These are phyloP conservation scores for Klebsormidium nitens DNA, from an alignment of 139 green algal genomes.

Conservation along the genomic window DNA sequence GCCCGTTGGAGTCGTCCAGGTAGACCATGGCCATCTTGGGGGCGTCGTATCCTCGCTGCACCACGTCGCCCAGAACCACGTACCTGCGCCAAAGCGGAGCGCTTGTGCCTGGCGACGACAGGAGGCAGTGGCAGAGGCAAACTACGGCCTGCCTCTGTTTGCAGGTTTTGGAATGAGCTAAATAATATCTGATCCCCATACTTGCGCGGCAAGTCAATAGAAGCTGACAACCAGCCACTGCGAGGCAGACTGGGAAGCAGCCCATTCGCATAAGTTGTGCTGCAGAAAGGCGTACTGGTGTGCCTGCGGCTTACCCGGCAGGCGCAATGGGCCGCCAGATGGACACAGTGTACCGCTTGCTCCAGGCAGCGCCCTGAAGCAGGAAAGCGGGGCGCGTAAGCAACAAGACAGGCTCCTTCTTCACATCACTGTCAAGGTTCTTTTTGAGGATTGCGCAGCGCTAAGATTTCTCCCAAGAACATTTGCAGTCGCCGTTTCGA, in stretches of 20 bases:
- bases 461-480: too few species aligned
- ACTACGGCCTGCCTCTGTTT: too few species aligned
- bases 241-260: not conserved
- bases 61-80: slow-evolving; percentile 62
- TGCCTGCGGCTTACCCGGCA: slow-evolving; percentile 17
- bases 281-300: not conserved
- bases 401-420: too few species aligned
- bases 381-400: too few species aligned
- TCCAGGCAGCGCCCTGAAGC: slow-evolving; percentile 41
- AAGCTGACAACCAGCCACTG: not conserved
- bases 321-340: slow-evolving; percentile 56
- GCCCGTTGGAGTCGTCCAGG: slow-evolving; percentile 43
- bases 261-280: not conserved
- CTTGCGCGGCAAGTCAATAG: too few species aligned
- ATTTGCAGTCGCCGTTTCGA: too few species aligned
- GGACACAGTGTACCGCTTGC: slow-evolving; percentile 43
- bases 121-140: not conserved
- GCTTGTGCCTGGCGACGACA: not conserved
- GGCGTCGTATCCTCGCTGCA: slow-evolving; percentile 54
- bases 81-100: slow-evolving; percentile 47
- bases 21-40: slow-evolving; percentile 62
- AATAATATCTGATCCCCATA: too few species aligned
- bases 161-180: too few species aligned
- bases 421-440: too few species aligned
- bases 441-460: too few species aligned